phyloP scores from a whole-genome alignment of 768 basidiomycete genomes.

The Kwoniella mangroviensis region DNA sequence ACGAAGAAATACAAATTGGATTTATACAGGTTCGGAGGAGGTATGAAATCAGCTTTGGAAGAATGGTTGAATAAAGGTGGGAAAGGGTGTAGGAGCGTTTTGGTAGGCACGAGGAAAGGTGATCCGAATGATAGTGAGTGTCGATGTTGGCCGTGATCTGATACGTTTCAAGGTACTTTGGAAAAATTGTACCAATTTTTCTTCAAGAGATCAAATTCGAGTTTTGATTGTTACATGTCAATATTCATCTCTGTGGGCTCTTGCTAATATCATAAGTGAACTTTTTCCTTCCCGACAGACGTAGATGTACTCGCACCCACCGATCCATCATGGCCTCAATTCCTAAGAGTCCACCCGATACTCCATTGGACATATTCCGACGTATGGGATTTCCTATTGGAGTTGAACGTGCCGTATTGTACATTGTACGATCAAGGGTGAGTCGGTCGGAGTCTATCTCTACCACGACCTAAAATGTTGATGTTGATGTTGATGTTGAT shows the following conservation, averaged over 20 bases:
- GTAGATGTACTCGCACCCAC: slow-evolving; percentile 63
- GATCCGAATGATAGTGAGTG: slow-evolving; percentile 92
- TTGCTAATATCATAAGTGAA: neutral
- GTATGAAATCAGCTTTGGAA: slow-evolving; percentile 77
- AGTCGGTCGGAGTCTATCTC: slow-evolving; percentile 42
- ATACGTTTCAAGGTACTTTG: no score
- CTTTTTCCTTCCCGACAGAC: slow-evolving; percentile 16
- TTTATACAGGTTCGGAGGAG: slow-evolving; percentile 66
- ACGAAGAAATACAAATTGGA: slow-evolving; percentile 72
- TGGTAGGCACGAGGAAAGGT: slow-evolving; percentile 83
- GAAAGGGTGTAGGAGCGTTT: slow-evolving; percentile 70
- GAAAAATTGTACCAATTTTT: neutral
- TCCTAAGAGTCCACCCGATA: slow-evolving; percentile 91
- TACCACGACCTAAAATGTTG: neutral
- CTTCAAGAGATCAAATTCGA: no score
- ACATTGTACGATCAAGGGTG: slow-evolving; percentile 87
- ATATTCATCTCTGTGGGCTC: no score
- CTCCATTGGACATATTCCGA: slow-evolving; percentile 92
- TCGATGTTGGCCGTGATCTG: no score
- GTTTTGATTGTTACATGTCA: no score
- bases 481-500: neutral
- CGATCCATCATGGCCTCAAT: slow-evolving; percentile 85
- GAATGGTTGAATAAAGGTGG: slow-evolving; percentile 66
- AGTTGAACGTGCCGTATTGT: slow-evolving; percentile 82
- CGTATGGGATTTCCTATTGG: slow-evolving; percentile 84